phyloP scores from a whole-genome alignment of 208 protist genomes.

The Paratrypanosoma confusum region DNA sequence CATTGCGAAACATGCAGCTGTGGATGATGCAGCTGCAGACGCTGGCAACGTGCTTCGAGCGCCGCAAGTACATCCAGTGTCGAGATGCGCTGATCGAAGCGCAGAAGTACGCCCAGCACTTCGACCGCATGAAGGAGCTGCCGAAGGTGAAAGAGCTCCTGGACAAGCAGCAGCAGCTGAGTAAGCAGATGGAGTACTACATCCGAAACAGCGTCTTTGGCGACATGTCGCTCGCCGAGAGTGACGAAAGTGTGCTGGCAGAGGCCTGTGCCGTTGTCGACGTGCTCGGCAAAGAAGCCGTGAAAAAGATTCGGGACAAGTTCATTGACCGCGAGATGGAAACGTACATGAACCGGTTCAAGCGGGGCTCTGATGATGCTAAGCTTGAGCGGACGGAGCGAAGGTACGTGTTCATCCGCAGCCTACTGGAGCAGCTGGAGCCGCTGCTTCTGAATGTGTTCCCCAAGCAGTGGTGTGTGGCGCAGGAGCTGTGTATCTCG shows the following conservation, averaged over 20 bases:
- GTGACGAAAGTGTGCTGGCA: conserved; percentile 65
- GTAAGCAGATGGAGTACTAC: conserved; percentile 70
- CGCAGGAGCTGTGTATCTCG: conserved; percentile 83
- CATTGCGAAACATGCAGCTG: conserved; percentile 86
- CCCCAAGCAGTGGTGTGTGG: conserved; percentile 83
- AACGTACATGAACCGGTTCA: conserved; percentile 78
- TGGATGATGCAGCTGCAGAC: conserved; percentile 86
- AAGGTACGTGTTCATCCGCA: conserved; percentile 85
- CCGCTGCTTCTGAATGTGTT: conserved; percentile 72
- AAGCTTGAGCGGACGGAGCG: conserved; percentile 84
- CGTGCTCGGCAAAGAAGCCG: conserved; percentile 63
- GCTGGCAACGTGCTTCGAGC: conserved; percentile 69
- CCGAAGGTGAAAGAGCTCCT: conserved; percentile 82
- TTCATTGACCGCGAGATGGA: conserved; percentile 83
- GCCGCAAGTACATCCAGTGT: conserved; percentile 63
- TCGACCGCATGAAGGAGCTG: conserved; percentile 70
- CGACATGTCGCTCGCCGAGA: conserved; percentile 41
- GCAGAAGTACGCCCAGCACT: conserved; percentile 70
- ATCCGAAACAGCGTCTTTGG: conserved; percentile 78
- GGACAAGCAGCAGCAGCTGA: conserved; percentile 72
- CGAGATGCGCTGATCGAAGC: conserved; percentile 75
- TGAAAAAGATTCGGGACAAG: conserved; percentile 63
- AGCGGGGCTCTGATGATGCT: conserved; percentile 72
- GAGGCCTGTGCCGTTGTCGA: conserved; percentile 85
- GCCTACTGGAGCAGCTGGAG: conserved; percentile 68